Base-by-base conservation (phyloP, 2,329 filamentous ascomycete species). In the Hypoxylon sp. region DNA sequence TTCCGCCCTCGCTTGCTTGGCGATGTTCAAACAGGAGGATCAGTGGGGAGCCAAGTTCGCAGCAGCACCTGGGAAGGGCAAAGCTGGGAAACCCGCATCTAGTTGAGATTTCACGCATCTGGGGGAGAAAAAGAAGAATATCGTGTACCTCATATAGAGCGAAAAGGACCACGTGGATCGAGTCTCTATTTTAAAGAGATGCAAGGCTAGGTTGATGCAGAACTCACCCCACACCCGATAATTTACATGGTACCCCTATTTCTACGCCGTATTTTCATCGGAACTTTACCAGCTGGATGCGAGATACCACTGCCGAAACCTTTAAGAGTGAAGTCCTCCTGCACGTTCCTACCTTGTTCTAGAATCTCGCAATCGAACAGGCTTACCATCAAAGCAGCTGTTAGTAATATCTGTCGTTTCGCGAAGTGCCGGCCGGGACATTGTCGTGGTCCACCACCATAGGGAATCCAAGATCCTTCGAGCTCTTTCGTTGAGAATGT, bases 11-110 rank as follows among this genome's bases (percentile, higher is more conserved):
- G 79, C 84, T 60, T 85, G 85, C 26, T 76, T 88, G 14, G 74
- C 76, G 2, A 81, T 87, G 77, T 88, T 88, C 71, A 84, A 84
- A 59, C 85, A 86, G 70, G 82, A 86, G 61, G 82, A 83, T 1
- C 77, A 78, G 62, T 88, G 86, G 85, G 81, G 78, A 63, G 73
- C 72, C 2, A 86, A 80, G 52, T 88, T 88, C 67, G 83, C 85
- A 53, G 72, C 75, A 8, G 86, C 86, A 0, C 78, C 81, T 2
- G 86, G 85, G 3, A 81, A 79, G 63, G 85, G 84, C 2, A 85
- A 84, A 68, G 82, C 67, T n/a, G 59, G 9, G n/a, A 70, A 63
- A 17, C 46, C 68, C 2, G 44, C 64, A 31, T 63, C 70, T 31
- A 39, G 42, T 19, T 70, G 44, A 37, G 26, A 26, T 24, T 37